Evolutionary conservation across 305 asterid species (phyloP).

Genomic region (Ilex paraguariensis): DNA sequence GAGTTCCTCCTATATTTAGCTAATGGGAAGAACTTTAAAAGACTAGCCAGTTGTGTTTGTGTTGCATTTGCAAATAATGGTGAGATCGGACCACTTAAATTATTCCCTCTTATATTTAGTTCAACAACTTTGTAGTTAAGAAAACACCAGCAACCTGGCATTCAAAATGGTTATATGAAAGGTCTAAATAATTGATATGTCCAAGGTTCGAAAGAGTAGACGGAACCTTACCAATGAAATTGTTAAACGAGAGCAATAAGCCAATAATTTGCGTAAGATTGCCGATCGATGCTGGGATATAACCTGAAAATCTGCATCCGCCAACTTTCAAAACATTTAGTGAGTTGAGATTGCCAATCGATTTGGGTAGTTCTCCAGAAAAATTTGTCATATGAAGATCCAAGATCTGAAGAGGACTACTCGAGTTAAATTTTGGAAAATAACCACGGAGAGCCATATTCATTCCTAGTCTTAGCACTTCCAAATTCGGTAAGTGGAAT

Average conservation of each 20-base stretch:
- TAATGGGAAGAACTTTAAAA: no score
- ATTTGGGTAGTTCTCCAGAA: not conserved
- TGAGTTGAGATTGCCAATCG: not conserved
- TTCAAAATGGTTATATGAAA: no score
- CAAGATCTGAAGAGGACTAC: not conserved
- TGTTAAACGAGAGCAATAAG: no score
- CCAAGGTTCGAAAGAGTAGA: no score
- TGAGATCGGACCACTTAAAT: not conserved
- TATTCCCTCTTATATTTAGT: not conserved
- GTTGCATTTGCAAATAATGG: not conserved
- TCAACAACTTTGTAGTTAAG: not conserved
- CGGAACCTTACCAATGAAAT: no score
- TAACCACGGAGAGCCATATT: not conserved
- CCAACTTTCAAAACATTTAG: no score
- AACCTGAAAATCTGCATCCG: no score
- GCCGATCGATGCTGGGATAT: not conserved
- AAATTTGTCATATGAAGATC: not conserved
- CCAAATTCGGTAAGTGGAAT: not conserved
- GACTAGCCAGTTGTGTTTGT: no score
- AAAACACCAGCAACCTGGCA: no score
- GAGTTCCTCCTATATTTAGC: no score
- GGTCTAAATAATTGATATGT: no score
- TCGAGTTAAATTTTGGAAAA: not conserved
- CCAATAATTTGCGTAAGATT: not conserved
- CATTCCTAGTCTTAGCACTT: not conserved